Evolutionary conservation across 352 stramenopile genomes (phyloP), one percentile per base, ranked within the genome.

Genomic region (Phytopythium boreale): DNA sequence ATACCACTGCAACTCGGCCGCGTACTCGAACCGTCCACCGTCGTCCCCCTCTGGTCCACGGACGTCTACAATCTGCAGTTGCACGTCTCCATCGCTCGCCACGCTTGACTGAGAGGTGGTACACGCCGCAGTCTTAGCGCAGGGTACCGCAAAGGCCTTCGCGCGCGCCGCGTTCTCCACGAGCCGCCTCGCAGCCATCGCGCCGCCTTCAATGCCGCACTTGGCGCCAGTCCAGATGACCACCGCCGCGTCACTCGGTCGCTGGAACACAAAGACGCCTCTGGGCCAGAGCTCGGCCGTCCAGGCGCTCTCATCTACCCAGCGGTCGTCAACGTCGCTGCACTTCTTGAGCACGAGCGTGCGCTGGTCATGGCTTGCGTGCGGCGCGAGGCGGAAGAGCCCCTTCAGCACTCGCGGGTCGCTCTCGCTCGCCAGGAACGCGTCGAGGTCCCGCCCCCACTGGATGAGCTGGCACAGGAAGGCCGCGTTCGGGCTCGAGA

Each of bases 381-480:
- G 82, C 1, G 72, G 78, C 1, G 79, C 57, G 8, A 88, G 57
- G 8, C 82, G 82, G 57, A 80, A 76, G 19, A 90, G 59, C 20
- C 64, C 63, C 31, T 51, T 56, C 20, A 78, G 15, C 6, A 60
- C 22, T 9, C 24, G 43, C 24, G 24, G 61, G 8, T 34, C 10
- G 20, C 22, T 34, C 10, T 5, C 10, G 8, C 27, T 2, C 19
- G 29, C 20, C 34, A 62, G 51, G 22, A 71, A 47, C 12, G 31
- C 50, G 12, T 70, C 65, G 27, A 84, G 62, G 14, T 81, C 74
- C 50, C 74, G 76, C 41, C 87, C 78, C 77, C 79, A 90, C 53
- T 88, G 79, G 22, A 90, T 71, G 26, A 90, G 71, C 53, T 90
- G 82, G 55, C 79, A 88, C 31, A 88, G 71, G 52, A 90, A 90